Evolutionary conservation across 805 yeast genomes (phyloP).

Genomic region (Saccharomycopsis javanensis): DNA sequence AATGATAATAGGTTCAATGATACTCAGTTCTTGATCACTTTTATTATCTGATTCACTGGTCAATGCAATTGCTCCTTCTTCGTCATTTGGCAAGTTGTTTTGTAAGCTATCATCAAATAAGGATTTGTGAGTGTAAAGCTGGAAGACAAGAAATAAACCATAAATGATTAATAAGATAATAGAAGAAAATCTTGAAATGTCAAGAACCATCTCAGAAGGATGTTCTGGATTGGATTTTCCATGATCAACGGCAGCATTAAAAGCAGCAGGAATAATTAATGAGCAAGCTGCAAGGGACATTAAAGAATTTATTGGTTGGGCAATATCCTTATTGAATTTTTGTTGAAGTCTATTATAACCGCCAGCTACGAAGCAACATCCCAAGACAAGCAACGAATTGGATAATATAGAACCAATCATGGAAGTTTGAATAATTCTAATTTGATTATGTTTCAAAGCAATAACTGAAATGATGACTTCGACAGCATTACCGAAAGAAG

Average conservation of each 20-base stretch:
- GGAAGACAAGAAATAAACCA: constrained; percentile 75
- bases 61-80: constrained; percentile 21
- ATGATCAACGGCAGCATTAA: constrained; percentile 65
- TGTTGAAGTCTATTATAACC: constrained; percentile 83
- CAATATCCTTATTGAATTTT: constrained; percentile 87
- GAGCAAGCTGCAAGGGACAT: constrained; percentile 86
- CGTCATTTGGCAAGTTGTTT: constrained; percentile 22
- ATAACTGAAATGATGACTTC: constrained; percentile 91
- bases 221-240: constrained; percentile 26
- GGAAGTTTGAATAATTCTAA: constrained; percentile 91
- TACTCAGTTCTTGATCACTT: constrained; percentile 30
- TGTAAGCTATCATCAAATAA: constrained; percentile 36
- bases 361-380: constrained; percentile 90
- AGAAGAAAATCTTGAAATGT: constrained; percentile 79
- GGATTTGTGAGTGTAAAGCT: constrained; percentile 81
- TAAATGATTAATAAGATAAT: constrained; percentile 68
- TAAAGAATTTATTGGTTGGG: constrained; percentile 93
- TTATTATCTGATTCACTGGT: constrained; percentile 22
- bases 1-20: constrained; percentile 35
- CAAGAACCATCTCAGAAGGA: constrained; percentile 41
- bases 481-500: constrained; percentile 96
- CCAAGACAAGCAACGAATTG: constrained; percentile 79
- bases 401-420: constrained; percentile 93
- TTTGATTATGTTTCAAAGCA: constrained; percentile 77
- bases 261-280: constrained; percentile 88